Percentiles rank a stretch among this genome's conserved stretches.
phyloP scores from a whole-genome alignment of 108 stramenopile species.

The Cyclotella kingstonii region DNA sequence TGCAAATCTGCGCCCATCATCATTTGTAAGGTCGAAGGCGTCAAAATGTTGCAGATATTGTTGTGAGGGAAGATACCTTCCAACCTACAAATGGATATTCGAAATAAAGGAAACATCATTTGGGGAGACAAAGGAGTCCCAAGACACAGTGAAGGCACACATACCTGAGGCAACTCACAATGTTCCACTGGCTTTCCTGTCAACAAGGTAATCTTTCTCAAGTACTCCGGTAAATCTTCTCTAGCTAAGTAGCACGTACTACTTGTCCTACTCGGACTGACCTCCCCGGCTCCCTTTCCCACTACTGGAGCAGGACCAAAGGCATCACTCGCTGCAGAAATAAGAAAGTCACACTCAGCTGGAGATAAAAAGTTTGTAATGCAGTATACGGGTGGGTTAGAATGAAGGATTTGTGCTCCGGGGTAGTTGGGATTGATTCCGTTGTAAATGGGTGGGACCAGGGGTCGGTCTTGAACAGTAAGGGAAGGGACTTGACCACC shows the following conservation, averaged over 20 bases:
- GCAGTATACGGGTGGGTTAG: conserved; percentile 72
- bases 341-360: conserved; percentile 78
- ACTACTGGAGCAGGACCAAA: conserved; percentile 86
- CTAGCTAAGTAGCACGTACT: conserved; percentile 83
- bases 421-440: conserved; percentile 87
- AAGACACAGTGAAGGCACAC: background rate
- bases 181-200: conserved; percentile 85
- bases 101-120: background rate
- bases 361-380: conserved; percentile 79
- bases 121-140: background rate
- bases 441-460: conserved; percentile 75
- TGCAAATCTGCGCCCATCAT: conserved; percentile 81
- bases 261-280: conserved; percentile 76
- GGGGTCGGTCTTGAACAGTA: conserved; percentile 69
- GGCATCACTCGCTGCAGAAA: conserved; percentile 60
- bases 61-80: conserved; percentile 80
- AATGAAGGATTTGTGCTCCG: conserved; percentile 52
- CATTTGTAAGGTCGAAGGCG: conserved; percentile 84
- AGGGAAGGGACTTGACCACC: conserved; percentile 29
- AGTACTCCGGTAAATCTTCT: conserved; percentile 78
- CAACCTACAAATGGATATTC: conserved; percentile 43
- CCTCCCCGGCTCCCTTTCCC: conserved; percentile 72
- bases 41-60: conserved; percentile 88
- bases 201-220: conserved; percentile 71
- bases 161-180: conserved; percentile 83